phyloP scores from a whole-genome alignment of 2,329 filamentous ascomycete species.

The Graphilbum fragrans region DNA sequence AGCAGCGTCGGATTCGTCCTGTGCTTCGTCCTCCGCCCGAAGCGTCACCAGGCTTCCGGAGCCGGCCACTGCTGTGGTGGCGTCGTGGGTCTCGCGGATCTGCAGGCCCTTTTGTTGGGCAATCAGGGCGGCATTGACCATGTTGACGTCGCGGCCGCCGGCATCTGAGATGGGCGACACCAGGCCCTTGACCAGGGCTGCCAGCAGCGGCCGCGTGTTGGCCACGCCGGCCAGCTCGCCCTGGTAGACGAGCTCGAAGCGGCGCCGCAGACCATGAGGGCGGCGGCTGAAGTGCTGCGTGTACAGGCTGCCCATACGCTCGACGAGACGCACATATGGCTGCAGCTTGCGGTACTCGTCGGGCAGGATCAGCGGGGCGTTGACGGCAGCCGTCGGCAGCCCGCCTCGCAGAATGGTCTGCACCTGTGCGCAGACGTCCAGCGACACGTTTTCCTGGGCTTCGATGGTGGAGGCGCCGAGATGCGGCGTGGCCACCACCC shows the following conservation, averaged over 20 bases:
- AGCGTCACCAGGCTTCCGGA: constrained; percentile 57
- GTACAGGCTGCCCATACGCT: constrained; percentile 69
- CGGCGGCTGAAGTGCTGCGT: constrained; percentile 56
- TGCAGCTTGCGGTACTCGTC: constrained; percentile 70
- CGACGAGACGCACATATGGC: constrained; percentile 63
- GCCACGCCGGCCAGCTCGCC: constrained; percentile 59
- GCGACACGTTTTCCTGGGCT: constrained; percentile 72
- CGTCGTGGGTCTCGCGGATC: constrained; percentile 60
- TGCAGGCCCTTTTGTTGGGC: constrained; percentile 67
- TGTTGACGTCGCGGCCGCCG: constrained; percentile 61
- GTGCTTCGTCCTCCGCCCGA: constrained; percentile 26
- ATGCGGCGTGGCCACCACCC: constrained; percentile 68
- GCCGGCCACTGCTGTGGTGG: constrained; percentile 28
- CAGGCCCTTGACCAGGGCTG: constrained; percentile 67
- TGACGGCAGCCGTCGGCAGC: constrained; percentile 65
- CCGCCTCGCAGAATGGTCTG: constrained; percentile 60
- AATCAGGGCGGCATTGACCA: constrained; percentile 67
- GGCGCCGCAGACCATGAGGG: constrained; percentile 36
- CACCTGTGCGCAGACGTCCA: constrained; percentile 74
- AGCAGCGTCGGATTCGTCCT: not conserved
- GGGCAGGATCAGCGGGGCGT: constrained; percentile 68
- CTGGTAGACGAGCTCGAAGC: constrained; percentile 67
- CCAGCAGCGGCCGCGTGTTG: constrained; percentile 69
- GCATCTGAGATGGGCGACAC: constrained; percentile 55
- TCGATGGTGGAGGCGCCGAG: constrained; percentile 70